Percentiles rank a stretch among this genome's conserved stretches.
Conservation (phyloP, 305 asterid genomes). For the Fraxinus baroniana region DNA sequence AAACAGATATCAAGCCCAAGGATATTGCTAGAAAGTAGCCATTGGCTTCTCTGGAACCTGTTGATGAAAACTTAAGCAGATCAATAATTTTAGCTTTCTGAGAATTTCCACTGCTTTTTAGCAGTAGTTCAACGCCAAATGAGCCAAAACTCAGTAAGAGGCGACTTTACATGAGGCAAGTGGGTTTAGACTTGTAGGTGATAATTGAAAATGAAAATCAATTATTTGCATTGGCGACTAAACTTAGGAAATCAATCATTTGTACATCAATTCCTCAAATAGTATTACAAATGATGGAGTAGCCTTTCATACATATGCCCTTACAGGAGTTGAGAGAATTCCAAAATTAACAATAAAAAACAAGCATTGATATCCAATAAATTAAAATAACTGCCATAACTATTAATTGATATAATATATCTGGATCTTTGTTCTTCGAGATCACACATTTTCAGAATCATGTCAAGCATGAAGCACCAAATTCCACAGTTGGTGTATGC, state of each 20-base stretch:
- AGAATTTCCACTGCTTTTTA: not conserved
- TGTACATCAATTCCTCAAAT: not conserved
- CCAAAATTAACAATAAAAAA: not conserved
- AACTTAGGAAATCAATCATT: not conserved
- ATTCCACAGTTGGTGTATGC: not conserved
- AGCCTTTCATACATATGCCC: not conserved
- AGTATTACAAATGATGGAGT: not conserved
- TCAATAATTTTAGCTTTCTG: slow-evolving; percentile 21
- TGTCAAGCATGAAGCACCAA: not conserved
- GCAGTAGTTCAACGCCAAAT: slow-evolving; percentile 14
- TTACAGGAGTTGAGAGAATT: not conserved
- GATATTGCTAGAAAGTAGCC: slow-evolving; percentile 90
- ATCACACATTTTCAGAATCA: not conserved
- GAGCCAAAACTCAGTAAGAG: slow-evolving; percentile 12
- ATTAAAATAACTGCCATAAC: not conserved
- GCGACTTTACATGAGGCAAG: slow-evolving; percentile 3
- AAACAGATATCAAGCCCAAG: slow-evolving; percentile 79
- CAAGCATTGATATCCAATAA: not conserved
- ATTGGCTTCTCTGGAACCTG: slow-evolving; percentile 64
- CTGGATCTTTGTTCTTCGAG: not conserved
- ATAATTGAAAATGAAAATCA: not conserved
- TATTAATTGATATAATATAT: not conserved
- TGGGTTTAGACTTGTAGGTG: not conserved
- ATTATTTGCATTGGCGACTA: not conserved
- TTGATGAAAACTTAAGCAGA: slow-evolving; percentile 24